phyloP scores from a whole-genome alignment of 2,329 filamentous ascomycete species.

The Elsinoe batatas region DNA sequence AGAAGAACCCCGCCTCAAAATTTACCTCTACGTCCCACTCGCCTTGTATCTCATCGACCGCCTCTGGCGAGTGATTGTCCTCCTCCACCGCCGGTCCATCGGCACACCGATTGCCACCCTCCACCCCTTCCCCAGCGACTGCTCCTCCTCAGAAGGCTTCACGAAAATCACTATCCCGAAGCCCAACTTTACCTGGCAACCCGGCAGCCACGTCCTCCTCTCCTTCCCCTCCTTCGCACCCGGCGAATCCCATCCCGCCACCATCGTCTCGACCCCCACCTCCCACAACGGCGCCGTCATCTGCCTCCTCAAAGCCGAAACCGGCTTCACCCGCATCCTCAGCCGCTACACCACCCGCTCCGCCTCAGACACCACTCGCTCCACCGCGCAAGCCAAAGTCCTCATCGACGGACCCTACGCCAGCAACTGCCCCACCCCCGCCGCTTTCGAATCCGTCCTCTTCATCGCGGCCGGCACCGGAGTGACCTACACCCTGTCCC shows the following conservation, averaged over 20 bases:
- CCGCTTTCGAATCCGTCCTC: constrained; percentile 22
- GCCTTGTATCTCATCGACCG: constrained; percentile 22
- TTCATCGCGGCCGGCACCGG: constrained; percentile 23
- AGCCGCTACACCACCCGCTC: constrained; percentile 19
- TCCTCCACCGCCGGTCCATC: constrained; percentile 26
- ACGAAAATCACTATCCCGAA: constrained; percentile 29
- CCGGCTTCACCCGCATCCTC: constrained; percentile 23
- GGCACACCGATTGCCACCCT: constrained; percentile 18
- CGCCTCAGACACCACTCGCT: constrained; percentile 14
- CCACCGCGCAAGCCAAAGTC: constrained; percentile 13
- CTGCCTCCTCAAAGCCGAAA: constrained; percentile 23
- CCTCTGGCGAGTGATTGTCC: constrained; percentile 22
- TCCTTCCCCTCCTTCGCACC: constrained; percentile 22
- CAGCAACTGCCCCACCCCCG: constrained; percentile 19
- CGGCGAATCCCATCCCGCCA: constrained; percentile 23
- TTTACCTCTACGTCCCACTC: constrained; percentile 23
- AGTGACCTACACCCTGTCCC: constrained; percentile 22
- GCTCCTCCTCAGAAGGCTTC: constrained; percentile 24
- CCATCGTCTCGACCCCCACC: constrained; percentile 21
- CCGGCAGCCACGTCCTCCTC: constrained; percentile 23
- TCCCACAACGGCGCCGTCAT: constrained; percentile 22
- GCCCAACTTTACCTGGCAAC: constrained; percentile 29
- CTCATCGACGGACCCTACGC: constrained; percentile 23
- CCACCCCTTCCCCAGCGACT: constrained; percentile 18
- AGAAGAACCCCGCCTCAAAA: constrained; percentile 17